Conservation (phyloP, 2,329 filamentous ascomycete genomes). For the Sclerotinia glacialis region DNA sequence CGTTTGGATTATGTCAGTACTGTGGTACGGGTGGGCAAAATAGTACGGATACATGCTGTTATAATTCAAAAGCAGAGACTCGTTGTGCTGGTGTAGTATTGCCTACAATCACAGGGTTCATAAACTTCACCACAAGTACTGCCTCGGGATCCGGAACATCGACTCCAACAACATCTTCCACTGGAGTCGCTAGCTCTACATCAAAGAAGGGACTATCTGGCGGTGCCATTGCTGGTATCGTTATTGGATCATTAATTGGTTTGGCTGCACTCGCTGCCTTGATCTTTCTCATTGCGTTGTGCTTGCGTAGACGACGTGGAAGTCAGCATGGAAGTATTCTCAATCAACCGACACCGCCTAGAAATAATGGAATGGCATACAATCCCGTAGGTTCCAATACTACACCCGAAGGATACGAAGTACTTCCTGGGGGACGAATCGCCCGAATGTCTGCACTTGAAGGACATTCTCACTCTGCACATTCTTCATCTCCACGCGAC, state of each 20-base stretch:
- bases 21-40: constrained; percentile 82
- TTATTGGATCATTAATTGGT: constrained; percentile 74
- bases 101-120: constrained; percentile 69
- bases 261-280: constrained; percentile 66
- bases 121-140: constrained; percentile 57
- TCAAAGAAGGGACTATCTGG: constrained; percentile 59
- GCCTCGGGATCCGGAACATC: constrained; percentile 47
- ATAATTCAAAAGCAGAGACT: constrained; percentile 70
- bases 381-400: constrained; percentile 40
- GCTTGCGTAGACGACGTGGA: constrained; percentile 51
- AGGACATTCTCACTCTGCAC: constrained; percentile 63
- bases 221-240: constrained; percentile 89
- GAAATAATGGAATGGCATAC: constrained; percentile 47
- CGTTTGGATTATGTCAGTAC: constrained; percentile 78
- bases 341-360: constrained; percentile 82
- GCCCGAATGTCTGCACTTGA: constrained; percentile 95
- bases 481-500: constrained; percentile 50
- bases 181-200: constrained; percentile 18
- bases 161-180: constrained; percentile 27
- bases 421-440: constrained; percentile 83
- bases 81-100: constrained; percentile 75
- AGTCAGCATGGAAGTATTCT: constrained; percentile 73
- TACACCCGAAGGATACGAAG: constrained; percentile 58
- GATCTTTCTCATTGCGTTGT: constrained; percentile 55
- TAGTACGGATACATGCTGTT: constrained; percentile 92